Base-by-base conservation (phyloP, 495 filamentous ascomycete genomes). In the Penicillium manginii region DNA sequence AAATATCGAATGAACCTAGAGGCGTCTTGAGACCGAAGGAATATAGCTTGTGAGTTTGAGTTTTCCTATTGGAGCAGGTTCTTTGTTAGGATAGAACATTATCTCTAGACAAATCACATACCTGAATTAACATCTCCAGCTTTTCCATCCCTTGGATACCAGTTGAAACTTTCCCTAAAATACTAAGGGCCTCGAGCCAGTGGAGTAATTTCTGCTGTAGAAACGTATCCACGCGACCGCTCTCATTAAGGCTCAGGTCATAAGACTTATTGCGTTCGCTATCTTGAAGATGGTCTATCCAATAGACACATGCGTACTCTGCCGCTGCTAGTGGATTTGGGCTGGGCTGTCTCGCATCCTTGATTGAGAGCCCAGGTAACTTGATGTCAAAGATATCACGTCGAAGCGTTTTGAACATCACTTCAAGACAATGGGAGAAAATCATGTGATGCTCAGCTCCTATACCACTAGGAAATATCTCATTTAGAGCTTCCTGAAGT, bases 181-280 rank as follows among this genome's bases (percentile, higher is more conserved):
- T 55, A 42, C 69, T 67, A 18, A 78, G 64, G 47, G 66, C 66
- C 54, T 78, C 73, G 5, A 76, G 62, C 73, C 68, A 76, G 61
- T 78, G 60, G 47, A 76, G 65, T 32, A 63, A 72, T 14, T 68
- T 53, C 26, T 63, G 29, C 21, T 31, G 55, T 2, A 76, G n/a
- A 50, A 76, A 76, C 0, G 2, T 22, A 46, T 58, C 31, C 1
- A 72, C 48, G 0, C n/a, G 14, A 2, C 52, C 46, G 2, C 57
- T 40, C 23, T 69, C 56, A 21, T 66, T n/a, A 11, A 59, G 29
- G 15, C n/a, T 21, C 17, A 23, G 18, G 2, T 18, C 50, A 18
- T 21, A 32, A 10, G 43, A 35, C 54, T 14, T 31, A 48, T 26
- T n/a, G 33, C 0, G 11, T 6, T 2, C 4, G 10, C 55, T 23